These are phyloP conservation scores for Aureobasidium subglaciale DNA, from an alignment of 2,329 filamentous ascomycete genomes.

Conservation along the genomic window DNA sequence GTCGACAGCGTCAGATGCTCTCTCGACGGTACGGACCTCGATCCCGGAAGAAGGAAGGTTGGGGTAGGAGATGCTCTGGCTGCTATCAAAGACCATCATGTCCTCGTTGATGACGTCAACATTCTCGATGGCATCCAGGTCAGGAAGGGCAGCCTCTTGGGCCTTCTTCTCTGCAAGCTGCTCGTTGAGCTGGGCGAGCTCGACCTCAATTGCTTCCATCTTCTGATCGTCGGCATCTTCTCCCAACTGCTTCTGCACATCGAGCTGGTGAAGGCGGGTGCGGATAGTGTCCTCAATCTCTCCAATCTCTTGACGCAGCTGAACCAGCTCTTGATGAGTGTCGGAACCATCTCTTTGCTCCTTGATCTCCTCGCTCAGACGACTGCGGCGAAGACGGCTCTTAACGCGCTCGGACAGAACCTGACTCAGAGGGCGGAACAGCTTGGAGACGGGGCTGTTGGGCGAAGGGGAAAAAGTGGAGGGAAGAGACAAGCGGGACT, in stretches of 20 bases:
- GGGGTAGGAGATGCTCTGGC: slow-evolving; percentile 23
- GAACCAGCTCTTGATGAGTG: slow-evolving; percentile 29
- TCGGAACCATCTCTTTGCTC: slow-evolving; percentile 22
- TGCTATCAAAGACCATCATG: slow-evolving; percentile 28
- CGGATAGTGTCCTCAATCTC: slow-evolving; percentile 28
- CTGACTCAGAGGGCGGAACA: slow-evolving; percentile 26
- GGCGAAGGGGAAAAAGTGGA: slow-evolving; percentile 21
- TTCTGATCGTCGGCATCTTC: slow-evolving; percentile 32
- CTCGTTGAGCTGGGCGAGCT: slow-evolving; percentile 25
- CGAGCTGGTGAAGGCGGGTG: slow-evolving; percentile 30
- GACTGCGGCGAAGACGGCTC: slow-evolving; percentile 35
- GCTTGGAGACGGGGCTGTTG: slow-evolving; percentile 19
- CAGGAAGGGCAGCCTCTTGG: slow-evolving; percentile 7
- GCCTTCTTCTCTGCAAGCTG: slow-evolving; percentile 21
- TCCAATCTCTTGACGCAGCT: slow-evolving; percentile 31
- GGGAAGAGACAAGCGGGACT: slow-evolving; percentile 28
- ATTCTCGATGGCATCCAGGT: slow-evolving; percentile 19
- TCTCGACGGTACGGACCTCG: slow-evolving; percentile 7
- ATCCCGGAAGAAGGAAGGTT: slow-evolving; percentile 18
- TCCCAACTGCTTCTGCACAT: slow-evolving; percentile 32
- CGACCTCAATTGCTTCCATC: slow-evolving; percentile 23
- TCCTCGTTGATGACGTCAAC: slow-evolving; percentile 22
- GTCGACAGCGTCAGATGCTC: background rate
- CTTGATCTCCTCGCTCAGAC: slow-evolving; percentile 36
- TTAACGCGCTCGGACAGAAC: slow-evolving; percentile 28